phyloP scores from a whole-genome alignment of 2,329 filamentous ascomycete species.

The Macroventuria anomochaeta region DNA sequence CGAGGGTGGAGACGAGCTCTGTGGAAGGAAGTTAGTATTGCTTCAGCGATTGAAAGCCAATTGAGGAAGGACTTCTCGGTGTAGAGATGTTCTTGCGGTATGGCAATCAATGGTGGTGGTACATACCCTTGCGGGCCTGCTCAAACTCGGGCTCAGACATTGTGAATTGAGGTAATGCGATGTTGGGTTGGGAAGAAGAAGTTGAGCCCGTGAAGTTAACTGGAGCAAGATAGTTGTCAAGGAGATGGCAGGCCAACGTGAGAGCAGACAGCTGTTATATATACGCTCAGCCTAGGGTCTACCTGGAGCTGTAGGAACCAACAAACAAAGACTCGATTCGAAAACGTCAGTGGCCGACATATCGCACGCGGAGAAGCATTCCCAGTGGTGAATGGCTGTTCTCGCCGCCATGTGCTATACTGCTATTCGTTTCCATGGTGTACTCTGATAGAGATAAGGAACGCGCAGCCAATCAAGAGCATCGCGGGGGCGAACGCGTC shows the following conservation, averaged over 20 bases:
- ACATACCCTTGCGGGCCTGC: constrained; percentile 92
- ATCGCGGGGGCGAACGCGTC: constrained; percentile 33
- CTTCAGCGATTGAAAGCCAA: background rate
- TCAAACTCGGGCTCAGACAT: constrained; percentile 99
- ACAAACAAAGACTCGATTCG: constrained; percentile 53
- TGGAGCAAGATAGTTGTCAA: constrained; percentile 16
- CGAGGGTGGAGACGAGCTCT: constrained; percentile 95
- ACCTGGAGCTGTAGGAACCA: constrained; percentile 20
- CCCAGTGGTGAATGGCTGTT: constrained; percentile 36
- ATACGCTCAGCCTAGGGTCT: constrained; percentile 25
- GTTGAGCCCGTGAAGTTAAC: constrained; percentile 18
- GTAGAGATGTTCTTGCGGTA: background rate
- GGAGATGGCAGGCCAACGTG: constrained; percentile 11
- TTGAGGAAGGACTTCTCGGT: background rate
- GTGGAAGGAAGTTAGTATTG: constrained; percentile 19
- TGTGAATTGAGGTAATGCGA: constrained; percentile 25
- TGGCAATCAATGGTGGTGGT: background rate
- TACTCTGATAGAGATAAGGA: constrained; percentile 45
- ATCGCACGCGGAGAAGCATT: constrained; percentile 69
- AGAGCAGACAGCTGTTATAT: constrained; percentile 35
- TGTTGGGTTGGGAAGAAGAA: constrained; percentile 13
- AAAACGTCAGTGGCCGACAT: constrained; percentile 68
- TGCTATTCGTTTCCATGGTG: constrained; percentile 44
- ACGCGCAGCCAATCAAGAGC: constrained; percentile 34
- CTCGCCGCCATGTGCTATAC: constrained; percentile 28